A percentile compares a stretch with the other conserved stretches of the same genome.
Evolutionary conservation across 192 early-diverging fungal genomes (phyloP).

Genomic region (Linnemannia elongata): DNA sequence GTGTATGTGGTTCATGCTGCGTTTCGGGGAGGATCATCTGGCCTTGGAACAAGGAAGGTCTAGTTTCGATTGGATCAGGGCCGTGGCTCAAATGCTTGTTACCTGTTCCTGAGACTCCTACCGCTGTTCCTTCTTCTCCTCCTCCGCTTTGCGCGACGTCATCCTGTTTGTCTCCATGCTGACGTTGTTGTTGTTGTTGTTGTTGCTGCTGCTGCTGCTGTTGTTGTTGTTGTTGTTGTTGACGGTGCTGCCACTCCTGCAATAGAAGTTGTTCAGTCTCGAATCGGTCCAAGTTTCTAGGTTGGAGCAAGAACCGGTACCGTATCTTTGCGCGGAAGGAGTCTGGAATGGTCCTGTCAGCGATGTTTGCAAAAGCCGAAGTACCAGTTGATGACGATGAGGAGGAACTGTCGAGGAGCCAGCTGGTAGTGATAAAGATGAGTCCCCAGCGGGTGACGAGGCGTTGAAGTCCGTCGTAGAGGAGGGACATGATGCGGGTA

Average conservation of each 20-base stretch:
- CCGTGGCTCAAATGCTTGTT: not conserved
- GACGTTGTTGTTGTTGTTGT: too few species aligned
- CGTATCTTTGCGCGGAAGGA: constrained; percentile 22
- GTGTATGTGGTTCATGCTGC: not conserved
- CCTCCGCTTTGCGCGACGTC: not conserved
- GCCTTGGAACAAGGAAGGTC: constrained; percentile 38
- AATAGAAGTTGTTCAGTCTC: constrained; percentile 15
- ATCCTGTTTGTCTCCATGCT: not conserved
- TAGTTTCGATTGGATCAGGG: not conserved
- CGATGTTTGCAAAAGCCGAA: not conserved
- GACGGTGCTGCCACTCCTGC: constrained; percentile 16
- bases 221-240: not conserved
- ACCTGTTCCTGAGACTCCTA: not conserved
- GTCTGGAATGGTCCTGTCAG: constrained; percentile 36
- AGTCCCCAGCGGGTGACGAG: constrained; percentile 26
- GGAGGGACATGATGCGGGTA: constrained; percentile 8
- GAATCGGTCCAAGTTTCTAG: constrained; percentile 22
- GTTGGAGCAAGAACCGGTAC: constrained; percentile 45
- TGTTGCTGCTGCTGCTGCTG: not conserved
- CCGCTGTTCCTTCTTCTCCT: not conserved
- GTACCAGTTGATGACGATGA: not conserved
- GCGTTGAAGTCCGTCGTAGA: constrained; percentile 29
- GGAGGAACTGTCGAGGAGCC: constrained; percentile 19
- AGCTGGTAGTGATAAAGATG: constrained; percentile 36
- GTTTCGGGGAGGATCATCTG: constrained; percentile 34